A percentile compares a stretch with the other conserved stretches of the same genome.
Conservation (phyloP, 2,329 filamentous ascomycete species). For the Colletotrichum noveboracense region DNA sequence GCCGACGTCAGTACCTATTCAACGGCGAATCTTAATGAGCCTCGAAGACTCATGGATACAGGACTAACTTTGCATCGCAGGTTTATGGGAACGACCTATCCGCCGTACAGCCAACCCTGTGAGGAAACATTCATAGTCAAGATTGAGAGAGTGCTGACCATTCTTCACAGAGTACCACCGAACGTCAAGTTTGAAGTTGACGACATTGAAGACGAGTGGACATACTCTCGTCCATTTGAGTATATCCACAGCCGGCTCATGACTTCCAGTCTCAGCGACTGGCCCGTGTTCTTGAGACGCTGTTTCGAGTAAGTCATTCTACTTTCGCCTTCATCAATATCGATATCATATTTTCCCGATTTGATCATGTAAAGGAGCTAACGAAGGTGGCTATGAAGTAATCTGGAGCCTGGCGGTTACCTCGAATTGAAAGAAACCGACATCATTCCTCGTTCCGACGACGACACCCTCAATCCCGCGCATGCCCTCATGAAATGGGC, state of each 20-base stretch:
- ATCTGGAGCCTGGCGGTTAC: slow-evolving; percentile 44
- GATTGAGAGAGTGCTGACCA: no score
- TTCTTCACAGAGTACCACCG: slow-evolving; percentile 35
- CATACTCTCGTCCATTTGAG: slow-evolving; percentile 34
- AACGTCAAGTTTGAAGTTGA: slow-evolving; percentile 50
- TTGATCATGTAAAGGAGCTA: no score
- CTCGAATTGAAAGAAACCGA: slow-evolving; percentile 35
- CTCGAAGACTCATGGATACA: no score
- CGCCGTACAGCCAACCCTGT: slow-evolving; percentile 29
- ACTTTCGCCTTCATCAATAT: no score
- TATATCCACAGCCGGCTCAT: slow-evolving; percentile 38
- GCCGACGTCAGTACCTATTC: background rate
- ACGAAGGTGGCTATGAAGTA: slow-evolving; percentile 10
- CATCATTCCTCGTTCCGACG: background rate
- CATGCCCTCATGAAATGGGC: slow-evolving; percentile 33
- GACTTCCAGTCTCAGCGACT: slow-evolving; percentile 42
- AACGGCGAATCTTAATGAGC: no score
- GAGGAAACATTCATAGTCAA: background rate
- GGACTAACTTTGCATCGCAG: background rate
- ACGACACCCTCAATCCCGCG: slow-evolving; percentile 29
- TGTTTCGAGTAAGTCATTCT: background rate
- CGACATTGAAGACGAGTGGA: slow-evolving; percentile 38
- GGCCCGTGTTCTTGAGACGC: slow-evolving; percentile 24
- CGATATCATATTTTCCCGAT: no score
- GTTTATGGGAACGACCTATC: slow-evolving; percentile 34